These are phyloP conservation scores for Cymbidium sinense DNA, from an alignment of 106 monocot genomes.

Conservation along the genomic window DNA sequence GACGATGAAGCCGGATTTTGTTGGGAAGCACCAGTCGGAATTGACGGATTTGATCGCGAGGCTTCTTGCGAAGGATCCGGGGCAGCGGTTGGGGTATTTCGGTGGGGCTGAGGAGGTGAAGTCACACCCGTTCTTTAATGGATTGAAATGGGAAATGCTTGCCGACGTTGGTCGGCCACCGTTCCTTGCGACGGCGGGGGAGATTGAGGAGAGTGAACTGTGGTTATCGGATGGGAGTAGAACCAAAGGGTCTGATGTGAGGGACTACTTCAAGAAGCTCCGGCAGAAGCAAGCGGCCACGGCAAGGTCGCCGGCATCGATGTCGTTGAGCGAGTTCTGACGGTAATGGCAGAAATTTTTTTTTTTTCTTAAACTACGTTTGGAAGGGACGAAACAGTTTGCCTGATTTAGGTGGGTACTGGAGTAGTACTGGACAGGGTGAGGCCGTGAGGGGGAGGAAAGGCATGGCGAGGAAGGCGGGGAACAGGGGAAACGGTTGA, in stretches of 20 bases:
- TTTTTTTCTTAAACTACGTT: neutral
- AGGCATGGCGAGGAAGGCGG: neutral
- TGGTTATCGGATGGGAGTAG: neutral
- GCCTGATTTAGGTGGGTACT: neutral
- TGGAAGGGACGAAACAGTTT: neutral
- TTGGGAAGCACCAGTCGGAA: conserved; percentile 34
- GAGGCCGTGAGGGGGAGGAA: neutral
- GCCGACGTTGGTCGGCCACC: conserved; percentile 55
- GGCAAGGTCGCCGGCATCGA: conserved; percentile 18
- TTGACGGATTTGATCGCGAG: conserved; percentile 56
- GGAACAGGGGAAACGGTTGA: too few relatives aligned
- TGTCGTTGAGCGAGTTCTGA: conserved; percentile 45
- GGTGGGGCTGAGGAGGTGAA: conserved; percentile 71
- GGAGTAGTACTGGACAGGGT: neutral
- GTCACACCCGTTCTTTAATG: conserved; percentile 70
- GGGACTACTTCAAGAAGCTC: conserved; percentile 53
- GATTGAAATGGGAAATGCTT: conserved; percentile 81
- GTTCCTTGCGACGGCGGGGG: conserved; percentile 33
- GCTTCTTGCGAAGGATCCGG: conserved; percentile 64
- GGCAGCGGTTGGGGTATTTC: conserved; percentile 38
- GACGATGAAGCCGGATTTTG: conserved; percentile 48
- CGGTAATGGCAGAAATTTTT: neutral
- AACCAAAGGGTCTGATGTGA: conserved; percentile 29
- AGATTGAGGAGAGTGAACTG: conserved; percentile 31
- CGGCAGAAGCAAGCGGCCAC: conserved; percentile 10